A percentile compares a stretch with the other conserved stretches of the same genome.
Conservation (phyloP, 805 yeast genomes). For the Teunomyces barrocoloradensis region DNA sequence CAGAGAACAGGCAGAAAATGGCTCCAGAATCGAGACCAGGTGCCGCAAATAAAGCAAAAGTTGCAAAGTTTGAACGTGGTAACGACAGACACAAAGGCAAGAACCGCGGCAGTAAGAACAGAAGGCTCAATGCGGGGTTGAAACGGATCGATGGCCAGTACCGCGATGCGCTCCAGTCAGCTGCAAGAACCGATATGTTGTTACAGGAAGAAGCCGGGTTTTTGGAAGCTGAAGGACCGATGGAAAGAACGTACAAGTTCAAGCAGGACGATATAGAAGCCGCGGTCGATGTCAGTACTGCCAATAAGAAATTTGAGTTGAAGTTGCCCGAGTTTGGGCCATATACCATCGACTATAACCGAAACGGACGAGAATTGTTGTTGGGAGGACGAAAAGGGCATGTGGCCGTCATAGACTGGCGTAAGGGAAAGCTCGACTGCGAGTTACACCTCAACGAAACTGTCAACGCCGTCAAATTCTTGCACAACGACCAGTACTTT, state of each 20-base stretch:
- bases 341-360: slow-evolving; percentile 72
- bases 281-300: slow-evolving; percentile 75
- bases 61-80: slow-evolving; percentile 10
- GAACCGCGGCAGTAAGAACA: slow-evolving; percentile 41
- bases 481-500: slow-evolving; percentile 89
- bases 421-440: slow-evolving; percentile 74
- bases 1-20: not conserved
- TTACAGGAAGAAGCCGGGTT: slow-evolving; percentile 83
- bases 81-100: slow-evolving; percentile 4
- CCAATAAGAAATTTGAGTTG: slow-evolving; percentile 71
- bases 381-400: slow-evolving; percentile 93
- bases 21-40: slow-evolving; percentile 1
- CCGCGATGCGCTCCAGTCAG: slow-evolving; percentile 74
- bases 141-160: slow-evolving; percentile 68
- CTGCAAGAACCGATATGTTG: slow-evolving; percentile 82
- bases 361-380: slow-evolving; percentile 83
- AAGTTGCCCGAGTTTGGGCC: slow-evolving; percentile 82
- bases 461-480: slow-evolving; percentile 81
- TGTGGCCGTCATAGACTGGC: slow-evolving; percentile 95
- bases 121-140: slow-evolving; percentile 61
- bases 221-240: slow-evolving; percentile 83
- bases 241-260: slow-evolving; percentile 89
- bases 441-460: slow-evolving; percentile 88
- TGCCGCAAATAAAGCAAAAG: slow-evolving; percentile 2
- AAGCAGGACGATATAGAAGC: slow-evolving; percentile 74